These are phyloP conservation scores for Sphaerosporella brunnea DNA, from an alignment of 495 filamentous ascomycete genomes.

Conservation along the genomic window DNA sequence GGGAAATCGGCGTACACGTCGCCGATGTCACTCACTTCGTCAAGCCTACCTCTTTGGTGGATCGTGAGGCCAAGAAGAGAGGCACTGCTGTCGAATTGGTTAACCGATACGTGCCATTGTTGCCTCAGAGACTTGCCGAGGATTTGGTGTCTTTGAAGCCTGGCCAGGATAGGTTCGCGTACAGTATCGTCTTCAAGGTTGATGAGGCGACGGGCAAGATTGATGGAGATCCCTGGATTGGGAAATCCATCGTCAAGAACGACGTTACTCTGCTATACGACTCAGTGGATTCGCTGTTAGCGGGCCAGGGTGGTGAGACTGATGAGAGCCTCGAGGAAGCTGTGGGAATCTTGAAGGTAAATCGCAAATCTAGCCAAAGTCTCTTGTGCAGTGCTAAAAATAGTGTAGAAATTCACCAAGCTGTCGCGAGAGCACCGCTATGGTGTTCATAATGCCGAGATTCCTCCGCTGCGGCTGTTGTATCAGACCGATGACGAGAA, in stretches of 20 bases:
- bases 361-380: slow-evolving; percentile 14
- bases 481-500: slow-evolving; percentile 97
- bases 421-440: slow-evolving; percentile 80
- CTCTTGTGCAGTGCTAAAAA: background rate
- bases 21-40: slow-evolving; percentile 93
- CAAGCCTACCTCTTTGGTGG: slow-evolving; percentile 86
- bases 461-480: slow-evolving; percentile 70
- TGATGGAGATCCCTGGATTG: slow-evolving; percentile 77
- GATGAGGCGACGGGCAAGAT: slow-evolving; percentile 60
- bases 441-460: slow-evolving; percentile 54
- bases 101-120: slow-evolving; percentile 77
- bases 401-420: slow-evolving; percentile 46
- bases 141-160: slow-evolving; percentile 79
- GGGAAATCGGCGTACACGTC: slow-evolving; percentile 91
- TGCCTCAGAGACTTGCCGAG: slow-evolving; percentile 64
- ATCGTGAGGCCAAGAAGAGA: slow-evolving; percentile 94
- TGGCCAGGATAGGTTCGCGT: slow-evolving; percentile 71
- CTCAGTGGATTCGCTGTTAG: slow-evolving; percentile 64
- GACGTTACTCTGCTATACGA: slow-evolving; percentile 64
- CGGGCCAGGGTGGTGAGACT: slow-evolving; percentile 39
- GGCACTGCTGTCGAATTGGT: slow-evolving; percentile 89
- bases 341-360: slow-evolving; percentile 58
- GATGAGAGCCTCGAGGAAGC: slow-evolving; percentile 44
- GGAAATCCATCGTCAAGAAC: slow-evolving; percentile 86
- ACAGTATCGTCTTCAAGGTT: slow-evolving; percentile 82